Evolutionary conservation across 108 stramenopile species (phyloP).

Genomic region (Licmophora abbreviata): DNA sequence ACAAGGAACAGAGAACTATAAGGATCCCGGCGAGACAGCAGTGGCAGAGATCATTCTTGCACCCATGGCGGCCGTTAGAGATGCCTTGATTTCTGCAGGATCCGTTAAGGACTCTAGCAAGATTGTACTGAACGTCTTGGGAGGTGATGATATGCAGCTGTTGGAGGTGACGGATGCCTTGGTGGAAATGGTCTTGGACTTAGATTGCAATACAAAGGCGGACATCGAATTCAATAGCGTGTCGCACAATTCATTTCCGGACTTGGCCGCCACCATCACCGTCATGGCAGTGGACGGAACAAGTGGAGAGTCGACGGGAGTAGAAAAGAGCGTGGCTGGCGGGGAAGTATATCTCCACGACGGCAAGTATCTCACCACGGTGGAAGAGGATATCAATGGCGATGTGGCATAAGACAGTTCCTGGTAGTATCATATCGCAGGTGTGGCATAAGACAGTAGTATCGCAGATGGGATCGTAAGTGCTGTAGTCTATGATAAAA

Average conservation of each 20-base stretch:
- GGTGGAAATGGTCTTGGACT: slow-evolving; percentile 30
- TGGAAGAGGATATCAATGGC: slow-evolving; percentile 49
- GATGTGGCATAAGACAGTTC: slow-evolving; percentile 28
- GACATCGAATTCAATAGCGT: slow-evolving; percentile 53
- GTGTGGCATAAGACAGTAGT: no score
- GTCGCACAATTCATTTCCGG: slow-evolving; percentile 36
- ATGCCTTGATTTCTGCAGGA: slow-evolving; percentile 29
- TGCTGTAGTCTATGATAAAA: no score
- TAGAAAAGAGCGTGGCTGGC: slow-evolving; percentile 37
- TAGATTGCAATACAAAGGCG: slow-evolving; percentile 36
- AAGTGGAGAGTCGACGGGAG: slow-evolving; percentile 12
- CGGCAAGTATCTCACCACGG: slow-evolving; percentile 54
- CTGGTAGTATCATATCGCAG: no score
- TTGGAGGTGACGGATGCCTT: slow-evolving; percentile 57
- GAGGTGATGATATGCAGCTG: slow-evolving; percentile 68
- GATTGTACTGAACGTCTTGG: slow-evolving; percentile 41
- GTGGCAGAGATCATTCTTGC: slow-evolving; percentile 34
- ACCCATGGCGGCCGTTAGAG: slow-evolving; percentile 55
- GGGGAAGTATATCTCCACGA: slow-evolving; percentile 55
- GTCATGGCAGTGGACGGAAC: slow-evolving; percentile 32
- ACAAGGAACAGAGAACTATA: slow-evolving; percentile 53
- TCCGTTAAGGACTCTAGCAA: slow-evolving; percentile 13
- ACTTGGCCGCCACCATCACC: slow-evolving; percentile 34
- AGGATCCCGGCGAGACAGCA: slow-evolving; percentile 50
- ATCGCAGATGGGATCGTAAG: no score